Evolutionary conservation across 2,329 filamentous ascomycete genomes (phyloP).

Genomic region (Verticillium zaregamsianum): DNA sequence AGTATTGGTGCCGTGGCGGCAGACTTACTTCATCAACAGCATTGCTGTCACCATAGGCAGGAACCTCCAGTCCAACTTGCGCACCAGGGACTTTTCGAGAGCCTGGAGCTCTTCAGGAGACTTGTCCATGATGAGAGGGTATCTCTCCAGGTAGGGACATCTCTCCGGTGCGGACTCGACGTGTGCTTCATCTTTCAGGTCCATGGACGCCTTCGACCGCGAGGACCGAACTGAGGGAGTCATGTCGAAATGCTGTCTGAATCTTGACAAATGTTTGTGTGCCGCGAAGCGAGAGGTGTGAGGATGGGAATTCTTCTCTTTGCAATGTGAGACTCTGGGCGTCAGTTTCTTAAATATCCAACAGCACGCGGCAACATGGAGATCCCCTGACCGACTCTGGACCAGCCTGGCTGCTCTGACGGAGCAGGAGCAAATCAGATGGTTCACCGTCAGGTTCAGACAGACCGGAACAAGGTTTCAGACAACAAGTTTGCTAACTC

Average conservation of each 20-base stretch:
- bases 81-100: conserved; percentile 16
- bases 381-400: no score
- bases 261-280: no score
- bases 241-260: neutral
- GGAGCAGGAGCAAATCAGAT: no score
- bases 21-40: conserved; percentile 25
- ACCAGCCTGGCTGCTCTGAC: no score
- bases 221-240: neutral
- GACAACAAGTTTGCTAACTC: no score
- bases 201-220: conserved; percentile 3
- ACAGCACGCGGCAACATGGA: no score
- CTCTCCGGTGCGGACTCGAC: conserved; percentile 4
- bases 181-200: conserved; percentile 4
- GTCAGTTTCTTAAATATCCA: no score
- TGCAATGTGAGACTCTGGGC: no score
- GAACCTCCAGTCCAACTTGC: conserved; percentile 23
- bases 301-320: no score
- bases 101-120: conserved; percentile 17
- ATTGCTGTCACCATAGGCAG: conserved; percentile 21
- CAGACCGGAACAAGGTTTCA: no score
- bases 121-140: conserved; percentile 13
- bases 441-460: no score
- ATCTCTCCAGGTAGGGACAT: conserved; percentile 9
- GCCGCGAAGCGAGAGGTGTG: no score
- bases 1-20: neutral